phyloP scores from a whole-genome alignment of 768 basidiomycete genomes.

The Dentipellis sp. region DNA sequence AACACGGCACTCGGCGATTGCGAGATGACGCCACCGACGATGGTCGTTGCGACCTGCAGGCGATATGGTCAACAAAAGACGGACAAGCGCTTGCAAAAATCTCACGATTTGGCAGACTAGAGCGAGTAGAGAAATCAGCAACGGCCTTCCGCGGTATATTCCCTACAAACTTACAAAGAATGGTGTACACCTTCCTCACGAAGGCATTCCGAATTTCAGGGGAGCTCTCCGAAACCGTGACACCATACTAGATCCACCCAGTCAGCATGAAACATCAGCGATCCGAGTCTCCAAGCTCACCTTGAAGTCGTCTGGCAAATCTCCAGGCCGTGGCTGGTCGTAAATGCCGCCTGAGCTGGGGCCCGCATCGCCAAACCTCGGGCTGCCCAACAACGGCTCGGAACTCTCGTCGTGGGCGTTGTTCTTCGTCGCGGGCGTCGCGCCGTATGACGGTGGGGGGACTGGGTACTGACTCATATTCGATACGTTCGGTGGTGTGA shows the following conservation, averaged over 20 bases:
- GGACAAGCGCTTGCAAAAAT: background rate
- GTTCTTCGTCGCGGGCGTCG: constrained; percentile 28
- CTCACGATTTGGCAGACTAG: constrained; percentile 66
- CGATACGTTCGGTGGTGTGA: background rate
- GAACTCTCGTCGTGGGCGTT: constrained; percentile 28
- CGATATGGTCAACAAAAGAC: background rate
- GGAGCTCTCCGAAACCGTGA: constrained; percentile 69
- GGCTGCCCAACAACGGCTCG: constrained; percentile 47
- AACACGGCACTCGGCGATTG: constrained; percentile 46
- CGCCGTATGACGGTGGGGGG: constrained; percentile 50
- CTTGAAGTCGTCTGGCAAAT: constrained; percentile 92
- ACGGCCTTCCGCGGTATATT: background rate
- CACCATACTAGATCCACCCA: constrained; percentile 51
- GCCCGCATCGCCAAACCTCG: constrained; percentile 20
- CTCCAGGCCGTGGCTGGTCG: constrained; percentile 65
- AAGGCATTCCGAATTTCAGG: constrained; percentile 77
- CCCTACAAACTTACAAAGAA: constrained; percentile 56
- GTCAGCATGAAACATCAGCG: constrained; percentile 8
- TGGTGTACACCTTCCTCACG: constrained; percentile 84
- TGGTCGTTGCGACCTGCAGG: constrained; percentile 55
- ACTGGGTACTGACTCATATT: constrained; percentile 37
- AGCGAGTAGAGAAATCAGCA: background rate
- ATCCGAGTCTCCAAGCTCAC: constrained; percentile 28
- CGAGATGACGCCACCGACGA: constrained; percentile 68
- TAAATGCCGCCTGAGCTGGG: constrained; percentile 40